phyloP scores from a whole-genome alignment of 106 monocot species.

The Phalaenopsis equestris region DNA sequence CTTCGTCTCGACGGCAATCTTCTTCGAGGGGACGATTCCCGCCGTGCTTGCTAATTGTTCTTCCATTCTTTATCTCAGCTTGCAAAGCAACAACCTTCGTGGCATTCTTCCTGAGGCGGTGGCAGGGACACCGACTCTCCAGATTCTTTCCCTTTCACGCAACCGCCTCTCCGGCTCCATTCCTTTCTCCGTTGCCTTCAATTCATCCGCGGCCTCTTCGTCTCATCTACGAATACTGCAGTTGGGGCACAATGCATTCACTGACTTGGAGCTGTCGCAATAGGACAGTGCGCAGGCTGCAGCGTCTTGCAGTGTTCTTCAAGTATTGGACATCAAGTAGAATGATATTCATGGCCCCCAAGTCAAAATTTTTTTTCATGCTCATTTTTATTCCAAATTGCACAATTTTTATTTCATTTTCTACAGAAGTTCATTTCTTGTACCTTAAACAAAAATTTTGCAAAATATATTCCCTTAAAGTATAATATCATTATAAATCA shows the following conservation, averaged over 20 bases:
- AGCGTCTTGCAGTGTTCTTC: constrained; percentile 18
- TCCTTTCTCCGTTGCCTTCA: constrained; percentile 32
- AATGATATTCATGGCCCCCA: constrained; percentile 41
- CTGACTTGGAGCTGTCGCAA: constrained; percentile 23
- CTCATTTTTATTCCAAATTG: too few relatives aligned
- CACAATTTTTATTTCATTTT: too few relatives aligned
- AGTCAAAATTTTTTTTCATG: too few relatives aligned
- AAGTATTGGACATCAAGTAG: constrained; percentile 52
- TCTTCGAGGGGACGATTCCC: constrained; percentile 55
- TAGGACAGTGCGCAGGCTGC: not conserved
- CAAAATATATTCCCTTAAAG: too few relatives aligned
- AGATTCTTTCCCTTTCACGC: constrained; percentile 41
- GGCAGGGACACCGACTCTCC: constrained; percentile 34
- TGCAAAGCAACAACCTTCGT: constrained; percentile 42
- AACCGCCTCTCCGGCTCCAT: constrained; percentile 58
- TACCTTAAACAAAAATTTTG: too few relatives aligned
- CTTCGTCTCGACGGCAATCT: constrained; percentile 59
- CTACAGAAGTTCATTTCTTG: too few relatives aligned
- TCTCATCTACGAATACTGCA: constrained; percentile 45
- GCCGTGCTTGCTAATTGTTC: constrained; percentile 56
- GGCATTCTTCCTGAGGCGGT: constrained; percentile 53
- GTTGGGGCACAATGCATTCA: constrained; percentile 56
- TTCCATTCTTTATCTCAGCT: constrained; percentile 42
- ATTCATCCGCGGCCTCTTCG: constrained; percentile 8
- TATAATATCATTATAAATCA: too few relatives aligned